These are phyloP conservation scores for Sonneratia alba DNA, from an alignment of 345 rosid genomes.

Conservation along the genomic window DNA sequence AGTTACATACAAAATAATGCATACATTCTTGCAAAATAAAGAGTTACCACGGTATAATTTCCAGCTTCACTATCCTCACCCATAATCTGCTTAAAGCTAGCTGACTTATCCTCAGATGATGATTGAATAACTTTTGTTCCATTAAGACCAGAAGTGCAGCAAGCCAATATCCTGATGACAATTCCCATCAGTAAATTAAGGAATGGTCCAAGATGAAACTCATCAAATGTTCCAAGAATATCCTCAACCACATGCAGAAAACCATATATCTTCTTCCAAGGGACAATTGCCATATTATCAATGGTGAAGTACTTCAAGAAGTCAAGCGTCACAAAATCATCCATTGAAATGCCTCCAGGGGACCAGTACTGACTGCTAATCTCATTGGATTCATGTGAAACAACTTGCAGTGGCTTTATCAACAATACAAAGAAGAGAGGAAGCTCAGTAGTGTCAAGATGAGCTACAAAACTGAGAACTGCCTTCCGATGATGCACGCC, in stretches of 20 bases:
- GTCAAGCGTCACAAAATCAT: conserved; percentile 35
- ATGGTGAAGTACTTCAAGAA: conserved; percentile 45
- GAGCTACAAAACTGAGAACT: conserved; percentile 70
- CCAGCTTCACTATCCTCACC: conserved; percentile 21
- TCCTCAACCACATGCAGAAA: conserved; percentile 82
- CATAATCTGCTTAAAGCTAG: conserved; percentile 13
- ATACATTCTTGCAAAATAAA: neutral
- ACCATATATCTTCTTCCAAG: conserved; percentile 70
- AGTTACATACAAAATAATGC: neutral
- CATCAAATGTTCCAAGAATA: conserved; percentile 69
- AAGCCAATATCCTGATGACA: conserved; percentile 59
- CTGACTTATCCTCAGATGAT: conserved; percentile 16
- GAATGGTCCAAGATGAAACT: conserved; percentile 55
- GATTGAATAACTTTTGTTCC: conserved; percentile 27
- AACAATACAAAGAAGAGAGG: conserved; percentile 69
- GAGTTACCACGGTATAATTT: conserved; percentile 36
- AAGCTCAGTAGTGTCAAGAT: conserved; percentile 60
- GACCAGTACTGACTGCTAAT: conserved; percentile 25
- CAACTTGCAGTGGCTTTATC: conserved; percentile 58
- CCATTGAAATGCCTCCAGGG: conserved; percentile 24
- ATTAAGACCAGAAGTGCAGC: conserved; percentile 37
- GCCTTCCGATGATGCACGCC: conserved; percentile 70
- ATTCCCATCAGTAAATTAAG: conserved; percentile 76
- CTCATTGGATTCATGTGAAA: conserved; percentile 41
- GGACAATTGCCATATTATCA: conserved; percentile 43